Conservation (phyloP, 306 rosid species). For the Lablab purpureus region DNA sequence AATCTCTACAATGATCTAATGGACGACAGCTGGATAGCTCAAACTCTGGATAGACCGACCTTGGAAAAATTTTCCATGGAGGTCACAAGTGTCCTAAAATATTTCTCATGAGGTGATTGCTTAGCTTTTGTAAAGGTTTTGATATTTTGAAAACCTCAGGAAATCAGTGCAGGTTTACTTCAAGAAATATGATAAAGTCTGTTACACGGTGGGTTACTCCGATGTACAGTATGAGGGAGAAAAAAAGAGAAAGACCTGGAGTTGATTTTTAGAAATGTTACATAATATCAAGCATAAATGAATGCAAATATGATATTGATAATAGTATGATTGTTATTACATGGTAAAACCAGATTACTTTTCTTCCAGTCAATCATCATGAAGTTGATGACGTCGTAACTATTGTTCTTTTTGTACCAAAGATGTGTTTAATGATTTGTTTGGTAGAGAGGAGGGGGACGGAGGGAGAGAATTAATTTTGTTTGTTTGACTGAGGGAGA, state of each 20-base stretch:
- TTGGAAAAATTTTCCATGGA: neutral
- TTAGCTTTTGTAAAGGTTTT: constrained; percentile 5
- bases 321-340: constrained; percentile 17
- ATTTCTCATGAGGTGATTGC: constrained; percentile 2
- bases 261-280: constrained; percentile 1
- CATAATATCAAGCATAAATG: constrained; percentile 25
- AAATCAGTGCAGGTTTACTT: constrained; percentile 31
- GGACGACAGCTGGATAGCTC: constrained; percentile 5
- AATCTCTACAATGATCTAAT: constrained; percentile 29
- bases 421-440: neutral
- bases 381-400: neutral
- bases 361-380: constrained; percentile 1
- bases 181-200: constrained; percentile 25
- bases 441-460: too few species aligned
- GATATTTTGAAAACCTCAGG: neutral
- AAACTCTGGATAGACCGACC: constrained; percentile 16
- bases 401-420: neutral
- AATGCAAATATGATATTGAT: constrained; percentile 20
- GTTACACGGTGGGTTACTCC: constrained; percentile 29
- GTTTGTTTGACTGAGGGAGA: too few species aligned
- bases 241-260: neutral
- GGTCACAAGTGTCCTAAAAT: neutral
- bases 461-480: too few species aligned
- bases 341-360: constrained; percentile 4
- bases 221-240: neutral